Evolutionary conservation across 2,329 filamentous ascomycete genomes (phyloP).

Genomic region (Coniella vitis): DNA sequence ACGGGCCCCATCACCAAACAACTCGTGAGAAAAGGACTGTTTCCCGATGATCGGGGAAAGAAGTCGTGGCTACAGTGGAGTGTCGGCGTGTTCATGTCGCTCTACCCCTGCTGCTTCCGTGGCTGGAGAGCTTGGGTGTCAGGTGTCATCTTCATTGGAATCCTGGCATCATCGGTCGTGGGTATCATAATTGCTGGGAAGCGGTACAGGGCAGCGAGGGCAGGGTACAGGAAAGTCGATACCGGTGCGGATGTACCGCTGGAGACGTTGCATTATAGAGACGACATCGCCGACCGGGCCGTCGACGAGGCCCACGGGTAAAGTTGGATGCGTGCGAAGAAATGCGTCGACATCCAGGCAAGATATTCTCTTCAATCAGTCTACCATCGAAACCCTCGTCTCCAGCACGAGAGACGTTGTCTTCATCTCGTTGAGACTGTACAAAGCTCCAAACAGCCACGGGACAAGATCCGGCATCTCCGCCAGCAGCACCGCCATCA

Average conservation of each 20-base stretch:
- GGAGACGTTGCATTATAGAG: background rate
- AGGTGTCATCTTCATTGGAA: slow-evolving; percentile 13
- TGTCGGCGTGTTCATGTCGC: slow-evolving; percentile 22
- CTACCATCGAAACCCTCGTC: too few relatives aligned
- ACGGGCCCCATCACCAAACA: slow-evolving; percentile 27
- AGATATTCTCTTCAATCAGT: too few relatives aligned
- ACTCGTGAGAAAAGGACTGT: slow-evolving; percentile 26
- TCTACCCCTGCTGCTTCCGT: slow-evolving; percentile 28
- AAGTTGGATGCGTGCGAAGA: too few relatives aligned
- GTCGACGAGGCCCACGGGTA: too few relatives aligned
- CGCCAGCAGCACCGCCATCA: too few relatives aligned
- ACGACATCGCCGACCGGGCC: background rate
- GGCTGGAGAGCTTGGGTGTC: slow-evolving; percentile 29
- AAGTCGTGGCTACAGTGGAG: slow-evolving; percentile 25
- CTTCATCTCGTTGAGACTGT: too few relatives aligned
- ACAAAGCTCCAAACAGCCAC: too few relatives aligned
- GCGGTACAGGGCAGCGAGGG: slow-evolving; percentile 14
- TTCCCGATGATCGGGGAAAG: slow-evolving; percentile 21
- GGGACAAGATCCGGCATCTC: too few relatives aligned
- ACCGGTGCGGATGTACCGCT: slow-evolving; percentile 3
- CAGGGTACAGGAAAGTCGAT: slow-evolving; percentile 4
- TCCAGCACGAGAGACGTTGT: too few relatives aligned
- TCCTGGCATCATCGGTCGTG: slow-evolving; percentile 9
- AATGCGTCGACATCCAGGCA: too few relatives aligned
- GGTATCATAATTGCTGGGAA: background rate